phyloP scores from a whole-genome alignment of 2,329 filamentous ascomycete species.

The Aspergillus novofumigatus region DNA sequence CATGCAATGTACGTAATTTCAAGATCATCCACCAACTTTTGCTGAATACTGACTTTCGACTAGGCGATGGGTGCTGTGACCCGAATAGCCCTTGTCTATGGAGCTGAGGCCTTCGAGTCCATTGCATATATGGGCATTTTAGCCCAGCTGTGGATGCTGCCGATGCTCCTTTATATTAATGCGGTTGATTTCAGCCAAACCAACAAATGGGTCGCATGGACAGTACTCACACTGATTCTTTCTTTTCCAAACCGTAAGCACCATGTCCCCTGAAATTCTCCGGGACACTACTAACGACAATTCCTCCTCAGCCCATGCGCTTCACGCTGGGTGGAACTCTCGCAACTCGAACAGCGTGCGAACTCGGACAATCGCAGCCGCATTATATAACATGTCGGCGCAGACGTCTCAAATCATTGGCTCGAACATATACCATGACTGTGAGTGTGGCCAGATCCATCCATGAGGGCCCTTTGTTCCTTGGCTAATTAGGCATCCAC shows the following conservation, averaged over 20 bases:
- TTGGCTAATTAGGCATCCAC: constrained; percentile 3
- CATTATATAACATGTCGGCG: constrained; percentile 40
- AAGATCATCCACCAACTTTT: constrained; percentile 24
- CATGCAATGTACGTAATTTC: constrained; percentile 45
- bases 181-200: constrained; percentile 42
- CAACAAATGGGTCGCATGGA: constrained; percentile 50
- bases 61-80: constrained; percentile 11
- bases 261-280: background rate
- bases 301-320: constrained; percentile 46
- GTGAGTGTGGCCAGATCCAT: constrained; percentile 9
- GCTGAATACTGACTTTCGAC: background rate
- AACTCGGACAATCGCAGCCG: constrained; percentile 34
- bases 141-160: constrained; percentile 51
- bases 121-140: constrained; percentile 49
- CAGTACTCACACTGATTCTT: constrained; percentile 49
- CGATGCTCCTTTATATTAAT: constrained; percentile 50
- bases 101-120: constrained; percentile 40
- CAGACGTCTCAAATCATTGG: constrained; percentile 33
- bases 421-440: constrained; percentile 34
- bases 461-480: background rate
- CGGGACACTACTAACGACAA: constrained; percentile 1
- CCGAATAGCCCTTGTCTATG: constrained; percentile 23
- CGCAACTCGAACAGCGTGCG: constrained; percentile 38
- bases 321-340: constrained; percentile 43
- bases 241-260: constrained; percentile 46